Base-by-base conservation (phyloP, 2,329 filamentous ascomycete genomes). In the Pseudogymnoascus sp. region DNA sequence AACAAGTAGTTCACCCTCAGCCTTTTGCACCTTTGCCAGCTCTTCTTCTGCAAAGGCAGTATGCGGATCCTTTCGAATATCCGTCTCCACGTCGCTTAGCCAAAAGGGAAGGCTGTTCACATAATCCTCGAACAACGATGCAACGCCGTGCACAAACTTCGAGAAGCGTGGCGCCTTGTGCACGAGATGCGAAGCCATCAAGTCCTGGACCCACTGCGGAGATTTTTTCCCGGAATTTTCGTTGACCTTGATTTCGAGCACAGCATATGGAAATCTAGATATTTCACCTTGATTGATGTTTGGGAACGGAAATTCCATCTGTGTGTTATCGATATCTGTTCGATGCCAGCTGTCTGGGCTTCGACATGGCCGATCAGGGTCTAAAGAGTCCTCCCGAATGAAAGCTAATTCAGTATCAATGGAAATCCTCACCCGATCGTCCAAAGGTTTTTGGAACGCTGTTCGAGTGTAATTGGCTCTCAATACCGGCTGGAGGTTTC, bases 31-130 rank as follows among this genome's bases (percentile, higher is more conserved):
- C 65, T 89, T 87, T 64, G 89, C 86, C 74, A 93, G 87, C 74
- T 96, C 92, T 74, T 97, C 93, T 70, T 95, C 89, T 68, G 96
- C 89, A 73, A 96, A 97, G 0, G 93, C 93, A 67, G 85, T 83
- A 74, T 95, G 90, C 0, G 95, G 95, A 73, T 97, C 93, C 73
- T 90, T 91, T 69, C 93, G 88, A 72, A 99, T 99, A 73, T 99
- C 95, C 33, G 85, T 90, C 73, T 97, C 93, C 47, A 97, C 82
- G 67, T 96, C 90, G 70, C 88, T 88, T 35, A 97, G 83, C 95
- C 95, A 99, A 79, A 97, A 97, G 13, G 95, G 95, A 71, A 97
- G 87, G 67, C 86, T 93, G 77, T 97, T 97, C 75, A 99, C 93
- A 72, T 96, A 86, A 75, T 99, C 91, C 71, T 97, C 95, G 69